Evolutionary conservation across 2,329 filamentous ascomycete genomes (phyloP).

Genomic region (Alternaria sp.): DNA sequence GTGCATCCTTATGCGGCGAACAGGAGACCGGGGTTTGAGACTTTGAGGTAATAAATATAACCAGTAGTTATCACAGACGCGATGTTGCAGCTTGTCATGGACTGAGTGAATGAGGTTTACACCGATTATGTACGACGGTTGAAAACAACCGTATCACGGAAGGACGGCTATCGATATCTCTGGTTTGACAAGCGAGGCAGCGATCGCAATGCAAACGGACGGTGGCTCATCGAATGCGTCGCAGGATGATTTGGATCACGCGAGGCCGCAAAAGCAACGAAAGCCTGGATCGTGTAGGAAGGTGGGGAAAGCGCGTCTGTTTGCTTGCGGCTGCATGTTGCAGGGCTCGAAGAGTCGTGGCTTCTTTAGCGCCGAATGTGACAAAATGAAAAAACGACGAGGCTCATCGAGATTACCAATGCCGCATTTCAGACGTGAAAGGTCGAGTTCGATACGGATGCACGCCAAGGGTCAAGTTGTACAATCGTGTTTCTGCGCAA

Average conservation of each 20-base stretch:
- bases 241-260: background rate
- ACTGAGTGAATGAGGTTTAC: background rate
- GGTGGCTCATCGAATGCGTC: background rate
- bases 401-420: conserved; percentile 5
- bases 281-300: background rate
- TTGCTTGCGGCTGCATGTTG: conserved; percentile 3
- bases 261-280: background rate
- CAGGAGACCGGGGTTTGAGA: background rate
- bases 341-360: conserved; percentile 7
- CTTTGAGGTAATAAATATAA: background rate
- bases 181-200: background rate
- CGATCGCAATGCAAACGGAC: background rate
- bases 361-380: conserved; percentile 13
- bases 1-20: background rate
- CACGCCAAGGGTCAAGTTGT: too few species aligned
- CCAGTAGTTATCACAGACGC: background rate
- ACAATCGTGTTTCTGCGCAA: background rate
- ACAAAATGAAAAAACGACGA: conserved; percentile 22
- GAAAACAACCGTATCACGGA: conserved; percentile 1
- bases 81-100: background rate
- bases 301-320: conserved; percentile 3
- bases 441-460: background rate
- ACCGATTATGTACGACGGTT: conserved; percentile 2
- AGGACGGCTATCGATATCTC: conserved; percentile 4
- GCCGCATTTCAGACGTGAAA: background rate